Percentiles rank a stretch among this genome's conserved stretches.
Evolutionary conservation across 116 monocot genomes (phyloP).

Genomic region (Trichopus zeylanicus): DNA sequence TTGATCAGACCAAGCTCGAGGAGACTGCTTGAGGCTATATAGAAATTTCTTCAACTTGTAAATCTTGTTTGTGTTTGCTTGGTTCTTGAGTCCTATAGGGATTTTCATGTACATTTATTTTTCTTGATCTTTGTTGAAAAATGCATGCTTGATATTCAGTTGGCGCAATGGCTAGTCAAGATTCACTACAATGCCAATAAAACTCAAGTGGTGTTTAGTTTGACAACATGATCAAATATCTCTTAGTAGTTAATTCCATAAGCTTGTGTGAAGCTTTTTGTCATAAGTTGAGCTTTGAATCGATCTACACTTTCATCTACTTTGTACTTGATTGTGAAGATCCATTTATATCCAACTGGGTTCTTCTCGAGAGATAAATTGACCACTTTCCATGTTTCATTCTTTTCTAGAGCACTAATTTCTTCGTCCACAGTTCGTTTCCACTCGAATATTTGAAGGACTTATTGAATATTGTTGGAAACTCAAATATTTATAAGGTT

Average conservation of each 20-base stretch:
- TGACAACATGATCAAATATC: not conserved
- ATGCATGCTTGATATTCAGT: not conserved
- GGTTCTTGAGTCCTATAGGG: not conserved
- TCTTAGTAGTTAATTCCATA: slow-evolving; percentile 7
- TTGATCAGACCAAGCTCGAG: not conserved
- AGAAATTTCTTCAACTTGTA: not conserved
- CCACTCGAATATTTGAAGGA: not conserved
- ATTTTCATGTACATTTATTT: not conserved
- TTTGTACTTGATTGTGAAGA: slow-evolving; percentile 8
- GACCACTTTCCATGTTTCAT: not conserved
- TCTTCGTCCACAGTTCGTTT: not conserved
- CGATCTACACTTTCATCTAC: not conserved
- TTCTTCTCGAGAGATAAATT: not conserved
- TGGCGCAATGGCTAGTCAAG: not conserved
- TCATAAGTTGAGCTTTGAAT: not conserved
- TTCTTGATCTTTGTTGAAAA: not conserved
- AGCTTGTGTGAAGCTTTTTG: slow-evolving; percentile 5
- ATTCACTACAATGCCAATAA: not conserved
- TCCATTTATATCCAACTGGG: slow-evolving; percentile 4
- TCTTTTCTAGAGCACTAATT: not conserved
- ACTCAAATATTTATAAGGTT: too few relatives aligned
- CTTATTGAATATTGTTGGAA: not conserved
- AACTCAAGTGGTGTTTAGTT: not conserved
- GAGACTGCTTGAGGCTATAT: not conserved
- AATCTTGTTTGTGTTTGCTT: not conserved